Evolutionary conservation across 108 stramenopile genomes (phyloP).

Genomic region (Cylindrotheca closterium): DNA sequence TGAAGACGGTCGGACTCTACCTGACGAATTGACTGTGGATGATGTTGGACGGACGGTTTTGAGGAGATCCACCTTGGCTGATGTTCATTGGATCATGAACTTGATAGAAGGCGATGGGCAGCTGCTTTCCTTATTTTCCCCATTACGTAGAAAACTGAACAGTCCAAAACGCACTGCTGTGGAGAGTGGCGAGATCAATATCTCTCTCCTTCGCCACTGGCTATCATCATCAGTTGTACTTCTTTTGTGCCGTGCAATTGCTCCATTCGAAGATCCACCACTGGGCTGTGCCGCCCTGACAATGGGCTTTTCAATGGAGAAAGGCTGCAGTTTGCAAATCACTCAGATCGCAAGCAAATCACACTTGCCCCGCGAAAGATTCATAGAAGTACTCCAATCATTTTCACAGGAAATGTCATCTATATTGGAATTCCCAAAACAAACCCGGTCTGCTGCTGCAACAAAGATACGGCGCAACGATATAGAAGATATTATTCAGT

Average conservation of each 20-base stretch:
- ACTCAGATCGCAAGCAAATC: slow-evolving; percentile 53
- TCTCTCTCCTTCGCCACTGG: slow-evolving; percentile 6
- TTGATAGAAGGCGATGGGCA: slow-evolving; percentile 24
- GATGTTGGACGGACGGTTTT: slow-evolving; percentile 59
- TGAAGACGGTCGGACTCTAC: slow-evolving; percentile 53
- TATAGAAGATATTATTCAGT: slow-evolving; percentile 9
- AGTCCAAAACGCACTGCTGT: background rate
- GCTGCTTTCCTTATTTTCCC: background rate
- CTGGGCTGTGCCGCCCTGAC: slow-evolving; percentile 75
- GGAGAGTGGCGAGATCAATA: background rate
- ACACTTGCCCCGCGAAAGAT: slow-evolving; percentile 67
- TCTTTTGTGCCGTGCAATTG: slow-evolving; percentile 64
- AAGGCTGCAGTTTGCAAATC: slow-evolving; percentile 45
- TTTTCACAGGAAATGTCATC: slow-evolving; percentile 68
- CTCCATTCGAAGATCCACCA: slow-evolving; percentile 66
- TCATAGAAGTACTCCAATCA: slow-evolving; percentile 60
- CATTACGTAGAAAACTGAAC: background rate
- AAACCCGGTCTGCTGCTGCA: background rate
- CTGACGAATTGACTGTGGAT: slow-evolving; percentile 44
- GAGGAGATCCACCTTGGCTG: slow-evolving; percentile 52
- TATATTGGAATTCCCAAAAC: slow-evolving; percentile 14
- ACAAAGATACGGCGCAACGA: slow-evolving; percentile 7
- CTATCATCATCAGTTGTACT: slow-evolving; percentile 50
- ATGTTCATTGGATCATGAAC: slow-evolving; percentile 42
- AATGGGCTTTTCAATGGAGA: slow-evolving; percentile 45